A percentile compares a stretch with the other conserved stretches of the same genome.
Conservation (phyloP, 345 rosid species). For the Eucalyptus tenuipes region DNA sequence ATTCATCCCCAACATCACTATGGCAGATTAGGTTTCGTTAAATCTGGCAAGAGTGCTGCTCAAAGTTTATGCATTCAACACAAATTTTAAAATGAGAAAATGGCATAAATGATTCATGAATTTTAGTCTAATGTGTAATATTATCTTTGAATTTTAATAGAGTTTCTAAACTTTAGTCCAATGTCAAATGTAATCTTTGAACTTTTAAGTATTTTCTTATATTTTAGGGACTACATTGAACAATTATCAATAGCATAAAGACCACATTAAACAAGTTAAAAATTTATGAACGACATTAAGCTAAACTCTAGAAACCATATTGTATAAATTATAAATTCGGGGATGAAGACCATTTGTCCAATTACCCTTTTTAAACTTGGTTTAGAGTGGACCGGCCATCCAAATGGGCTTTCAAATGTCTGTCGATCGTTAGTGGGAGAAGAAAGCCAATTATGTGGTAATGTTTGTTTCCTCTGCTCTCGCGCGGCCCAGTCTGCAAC, state of each 20-base stretch:
- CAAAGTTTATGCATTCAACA: background rate
- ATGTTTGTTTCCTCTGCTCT: no score
- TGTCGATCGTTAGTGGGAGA: background rate
- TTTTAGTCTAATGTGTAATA: no score
- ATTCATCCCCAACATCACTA: background rate
- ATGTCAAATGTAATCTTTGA: background rate
- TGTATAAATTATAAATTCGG: no score
- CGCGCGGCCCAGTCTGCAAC: no score
- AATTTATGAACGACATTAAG: background rate
- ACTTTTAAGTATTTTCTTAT: background rate
- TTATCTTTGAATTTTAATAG: background rate
- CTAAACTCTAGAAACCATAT: background rate
- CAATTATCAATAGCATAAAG: fast-evolving
- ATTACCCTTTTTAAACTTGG: background rate
- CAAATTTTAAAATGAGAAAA: background rate
- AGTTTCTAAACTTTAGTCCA: background rate
- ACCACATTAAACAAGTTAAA: background rate
- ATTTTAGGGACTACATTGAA: background rate
- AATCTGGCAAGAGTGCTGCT: background rate
- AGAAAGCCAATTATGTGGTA: no score
- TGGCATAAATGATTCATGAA: no score
- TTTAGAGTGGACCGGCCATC: background rate
- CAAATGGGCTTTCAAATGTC: background rate
- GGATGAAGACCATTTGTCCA: background rate
- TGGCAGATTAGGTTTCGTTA: background rate